Evolutionary conservation across 2,329 filamentous ascomycete species (phyloP).

Genomic region (Colletotrichum chlorophyti): DNA sequence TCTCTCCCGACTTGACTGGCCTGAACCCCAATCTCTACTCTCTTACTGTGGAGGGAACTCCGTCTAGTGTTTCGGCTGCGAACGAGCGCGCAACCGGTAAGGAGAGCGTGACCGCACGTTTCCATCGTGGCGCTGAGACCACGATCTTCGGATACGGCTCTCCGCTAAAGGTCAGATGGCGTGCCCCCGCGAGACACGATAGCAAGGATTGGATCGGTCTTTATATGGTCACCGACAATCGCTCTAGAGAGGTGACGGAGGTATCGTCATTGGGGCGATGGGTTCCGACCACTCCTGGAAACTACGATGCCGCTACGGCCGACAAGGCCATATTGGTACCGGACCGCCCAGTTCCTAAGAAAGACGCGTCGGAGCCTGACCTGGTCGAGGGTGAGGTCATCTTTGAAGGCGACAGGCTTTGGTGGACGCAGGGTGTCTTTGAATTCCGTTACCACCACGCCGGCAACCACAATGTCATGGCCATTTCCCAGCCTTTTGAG

Average conservation of each 20-base stretch:
- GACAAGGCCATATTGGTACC: conserved; percentile 79
- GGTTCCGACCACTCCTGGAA: conserved; percentile 79
- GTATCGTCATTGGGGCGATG: conserved; percentile 88
- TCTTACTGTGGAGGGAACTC: conserved; percentile 74
- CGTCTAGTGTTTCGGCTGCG: conserved; percentile 54
- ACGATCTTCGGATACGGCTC: conserved; percentile 87
- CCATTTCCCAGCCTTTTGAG: conserved; percentile 92
- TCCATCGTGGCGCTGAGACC: conserved; percentile 75
- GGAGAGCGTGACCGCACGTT: conserved; percentile 74
- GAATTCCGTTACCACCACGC: conserved; percentile 98
- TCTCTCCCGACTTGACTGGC: conserved; percentile 81
- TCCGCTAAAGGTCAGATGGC: conserved; percentile 90
- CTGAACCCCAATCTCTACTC: conserved; percentile 82
- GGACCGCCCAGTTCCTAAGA: conserved; percentile 64
- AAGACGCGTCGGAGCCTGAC: conserved; percentile 58
- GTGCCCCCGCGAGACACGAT: conserved; percentile 83
- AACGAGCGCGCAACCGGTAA: conserved; percentile 72
- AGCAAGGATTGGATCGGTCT: conserved; percentile 95
- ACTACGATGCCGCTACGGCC: conserved; percentile 77
- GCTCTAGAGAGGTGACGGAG: conserved; percentile 82
- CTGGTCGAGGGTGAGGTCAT: conserved; percentile 81
- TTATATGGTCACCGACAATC: conserved; percentile 95
- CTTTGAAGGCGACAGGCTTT: conserved; percentile 92
- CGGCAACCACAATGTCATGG: conserved; percentile 91
- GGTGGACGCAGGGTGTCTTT: conserved; percentile 96